These are phyloP conservation scores for Microthyrium microscopicum DNA, from an alignment of 2,329 filamentous ascomycete genomes.

Conservation along the genomic window DNA sequence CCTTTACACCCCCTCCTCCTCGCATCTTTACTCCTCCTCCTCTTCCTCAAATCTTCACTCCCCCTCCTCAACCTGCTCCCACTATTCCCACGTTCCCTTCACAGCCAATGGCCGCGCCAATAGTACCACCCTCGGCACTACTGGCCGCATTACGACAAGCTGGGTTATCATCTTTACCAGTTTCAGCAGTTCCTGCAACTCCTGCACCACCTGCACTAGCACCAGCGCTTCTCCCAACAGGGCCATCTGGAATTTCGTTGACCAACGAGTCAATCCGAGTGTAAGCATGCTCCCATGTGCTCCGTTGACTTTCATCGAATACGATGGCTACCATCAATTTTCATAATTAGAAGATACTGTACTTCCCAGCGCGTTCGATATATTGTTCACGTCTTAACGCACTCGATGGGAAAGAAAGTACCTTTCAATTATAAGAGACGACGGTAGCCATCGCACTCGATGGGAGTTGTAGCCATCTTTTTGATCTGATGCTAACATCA, in stretches of 20 bases:
- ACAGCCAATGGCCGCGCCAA: conserved; percentile 1
- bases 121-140: conserved; percentile 3
- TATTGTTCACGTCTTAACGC: too few relatives aligned
- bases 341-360: too few relatives aligned
- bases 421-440: conserved; percentile 10
- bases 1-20: background rate
- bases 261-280: too few relatives aligned
- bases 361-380: too few relatives aligned
- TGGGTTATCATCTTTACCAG: background rate
- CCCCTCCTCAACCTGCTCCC: conserved; percentile 3
- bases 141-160: conserved; percentile 1
- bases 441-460: too few relatives aligned
- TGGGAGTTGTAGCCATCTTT: background rate
- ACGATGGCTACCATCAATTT: too few relatives aligned
- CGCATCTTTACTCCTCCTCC: conserved; percentile 1
- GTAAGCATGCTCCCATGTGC: too few relatives aligned
- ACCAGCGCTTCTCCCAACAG: background rate
- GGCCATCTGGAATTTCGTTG: background rate
- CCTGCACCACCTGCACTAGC: conserved; percentile 1
- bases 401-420: background rate
- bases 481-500: conserved; percentile 10
- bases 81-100: conserved; percentile 2
- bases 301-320: too few relatives aligned
- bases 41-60: conserved; percentile 1
- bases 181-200: conserved; percentile 1